A percentile compares a stretch with the other conserved stretches of the same genome.
Evolutionary conservation across 495 filamentous ascomycete species (phyloP).

Genomic region (Endocarpon pusillum): DNA sequence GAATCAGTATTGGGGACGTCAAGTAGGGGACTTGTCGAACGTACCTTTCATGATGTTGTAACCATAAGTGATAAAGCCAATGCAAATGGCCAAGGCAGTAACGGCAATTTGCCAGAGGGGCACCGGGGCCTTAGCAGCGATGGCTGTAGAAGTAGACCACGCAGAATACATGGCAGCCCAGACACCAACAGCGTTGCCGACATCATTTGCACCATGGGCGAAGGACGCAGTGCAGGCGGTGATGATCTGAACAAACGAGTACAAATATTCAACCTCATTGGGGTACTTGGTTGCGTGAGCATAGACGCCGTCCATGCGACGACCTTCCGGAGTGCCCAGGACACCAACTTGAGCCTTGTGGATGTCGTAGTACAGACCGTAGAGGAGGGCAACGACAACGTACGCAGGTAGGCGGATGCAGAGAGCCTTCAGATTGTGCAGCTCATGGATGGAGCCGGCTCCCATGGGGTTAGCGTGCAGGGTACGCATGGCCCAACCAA

Average conservation of each 20-base stretch:
- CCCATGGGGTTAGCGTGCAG: conserved; percentile 53
- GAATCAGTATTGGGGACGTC: not conserved
- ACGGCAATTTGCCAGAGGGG: conserved; percentile 45
- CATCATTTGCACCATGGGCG: conserved; percentile 67
- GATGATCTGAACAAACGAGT: conserved; percentile 57
- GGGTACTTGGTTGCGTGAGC: conserved; percentile 44
- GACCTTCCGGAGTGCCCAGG: conserved; percentile 45
- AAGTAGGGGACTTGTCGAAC: conserved; percentile 3
- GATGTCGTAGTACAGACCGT: conserved; percentile 58
- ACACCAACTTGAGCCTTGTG: conserved; percentile 49
- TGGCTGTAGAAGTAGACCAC: conserved; percentile 38
- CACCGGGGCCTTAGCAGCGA: conserved; percentile 30
- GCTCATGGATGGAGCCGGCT: conserved; percentile 46
- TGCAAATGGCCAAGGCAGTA: conserved; percentile 30
- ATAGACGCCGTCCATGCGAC: conserved; percentile 44
- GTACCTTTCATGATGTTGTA: conserved; percentile 53
- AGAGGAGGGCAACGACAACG: conserved; percentile 36
- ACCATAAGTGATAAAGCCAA: conserved; percentile 44
- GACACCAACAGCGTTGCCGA: conserved; percentile 60
- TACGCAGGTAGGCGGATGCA: conserved; percentile 42
- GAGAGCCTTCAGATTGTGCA: conserved; percentile 41
- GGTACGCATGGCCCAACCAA: conserved; percentile 57
- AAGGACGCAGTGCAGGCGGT: conserved; percentile 63
- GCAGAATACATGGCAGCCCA: conserved; percentile 51
- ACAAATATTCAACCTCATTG: conserved; percentile 61